Conservation (phyloP, 257 asterid genomes). For the Primulina tabacum region DNA sequence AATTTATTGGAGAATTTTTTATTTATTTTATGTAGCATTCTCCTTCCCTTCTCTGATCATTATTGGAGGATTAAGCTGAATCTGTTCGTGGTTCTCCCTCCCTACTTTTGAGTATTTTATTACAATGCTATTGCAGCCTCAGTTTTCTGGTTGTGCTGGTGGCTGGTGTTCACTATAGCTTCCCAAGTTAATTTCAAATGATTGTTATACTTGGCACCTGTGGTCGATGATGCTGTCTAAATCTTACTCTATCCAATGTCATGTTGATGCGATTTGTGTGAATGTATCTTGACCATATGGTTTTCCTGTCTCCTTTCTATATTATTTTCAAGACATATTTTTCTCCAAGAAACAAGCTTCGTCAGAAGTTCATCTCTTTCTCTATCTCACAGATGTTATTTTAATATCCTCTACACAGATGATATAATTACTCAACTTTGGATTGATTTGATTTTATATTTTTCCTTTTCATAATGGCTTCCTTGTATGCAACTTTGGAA, state of each 20-base stretch:
- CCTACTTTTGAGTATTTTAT: neutral
- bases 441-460: neutral
- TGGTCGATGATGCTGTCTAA: conserved; percentile 9
- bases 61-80: neutral
- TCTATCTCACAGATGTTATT: conserved; percentile 3
- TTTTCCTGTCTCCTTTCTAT: neutral
- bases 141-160: conserved; percentile 12
- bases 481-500: conserved; percentile 10
- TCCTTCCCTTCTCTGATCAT: neutral
- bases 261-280: conserved; percentile 9
- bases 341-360: conserved; percentile 20
- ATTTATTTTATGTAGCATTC: neutral
- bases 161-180: conserved; percentile 8
- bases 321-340: neutral
- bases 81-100: conserved; percentile 1
- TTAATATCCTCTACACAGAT: neutral
- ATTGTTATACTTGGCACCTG: neutral
- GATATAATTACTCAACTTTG: neutral
- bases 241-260: neutral
- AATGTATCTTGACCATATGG: conserved; percentile 11
- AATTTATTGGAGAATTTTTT: neutral
- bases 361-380: neutral
- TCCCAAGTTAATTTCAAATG: conserved; percentile 15
- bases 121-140: conserved; percentile 8
- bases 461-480: neutral